A percentile compares a stretch with the other conserved stretches of the same genome.
Evolutionary conservation across 1,284 basidiomycete genomes (phyloP).

Genomic region (Lignosus rhinocerotis): DNA sequence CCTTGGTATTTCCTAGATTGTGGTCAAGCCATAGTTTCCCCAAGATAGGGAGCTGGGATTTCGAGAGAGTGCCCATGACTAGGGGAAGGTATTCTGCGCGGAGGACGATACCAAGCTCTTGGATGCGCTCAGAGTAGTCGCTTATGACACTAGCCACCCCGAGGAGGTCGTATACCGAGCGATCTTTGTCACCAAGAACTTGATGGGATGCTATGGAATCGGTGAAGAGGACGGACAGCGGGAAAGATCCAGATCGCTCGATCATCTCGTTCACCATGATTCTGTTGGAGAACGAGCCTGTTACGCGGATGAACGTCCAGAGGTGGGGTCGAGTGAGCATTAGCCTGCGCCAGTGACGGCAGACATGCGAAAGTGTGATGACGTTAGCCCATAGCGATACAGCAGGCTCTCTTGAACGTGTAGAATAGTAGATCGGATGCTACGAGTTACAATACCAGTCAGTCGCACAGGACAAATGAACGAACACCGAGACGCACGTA

Average conservation of each 20-base stretch:
- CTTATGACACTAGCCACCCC: conserved; percentile 6
- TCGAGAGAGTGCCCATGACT: conserved; percentile 2
- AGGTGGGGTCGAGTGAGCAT: conserved; percentile 10
- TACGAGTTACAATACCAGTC: background rate
- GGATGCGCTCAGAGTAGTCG: conserved; percentile 7
- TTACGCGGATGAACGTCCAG: conserved; percentile 17
- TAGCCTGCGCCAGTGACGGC: conserved; percentile 14
- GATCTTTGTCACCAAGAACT: background rate
- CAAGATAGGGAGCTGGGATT: background rate
- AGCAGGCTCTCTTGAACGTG: background rate
- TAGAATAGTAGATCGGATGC: too few species aligned
- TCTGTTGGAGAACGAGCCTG: conserved; percentile 12
- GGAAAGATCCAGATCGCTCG: conserved; percentile 4
- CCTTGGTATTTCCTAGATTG: background rate
- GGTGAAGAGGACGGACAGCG: conserved; percentile 14
- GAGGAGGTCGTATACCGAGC: conserved; percentile 7
- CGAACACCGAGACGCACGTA: conserved; percentile 3
- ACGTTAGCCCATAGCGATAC: conserved; percentile 7
- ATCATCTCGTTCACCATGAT: conserved; percentile 12
- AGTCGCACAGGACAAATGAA: background rate
- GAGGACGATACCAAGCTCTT: conserved; percentile 13
- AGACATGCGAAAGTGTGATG: conserved; percentile 17
- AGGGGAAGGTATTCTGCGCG: background rate
- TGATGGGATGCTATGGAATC: background rate
- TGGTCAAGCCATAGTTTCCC: conserved; percentile 14